phyloP scores from a whole-genome alignment of 805 yeast species.

The Pichia gijzeniarum region DNA sequence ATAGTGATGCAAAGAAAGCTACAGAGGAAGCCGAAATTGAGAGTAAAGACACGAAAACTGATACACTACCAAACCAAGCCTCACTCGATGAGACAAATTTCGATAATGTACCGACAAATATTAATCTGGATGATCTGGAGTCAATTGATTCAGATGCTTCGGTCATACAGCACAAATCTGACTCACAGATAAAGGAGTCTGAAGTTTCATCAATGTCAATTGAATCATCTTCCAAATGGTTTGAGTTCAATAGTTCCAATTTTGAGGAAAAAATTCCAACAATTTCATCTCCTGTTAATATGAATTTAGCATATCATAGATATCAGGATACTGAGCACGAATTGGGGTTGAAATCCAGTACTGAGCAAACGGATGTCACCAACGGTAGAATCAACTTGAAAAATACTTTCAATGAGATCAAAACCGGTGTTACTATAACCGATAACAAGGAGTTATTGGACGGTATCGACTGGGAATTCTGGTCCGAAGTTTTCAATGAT shows the following conservation, averaged over 20 bases:
- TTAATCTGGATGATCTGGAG: constrained; percentile 9
- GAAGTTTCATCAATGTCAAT: too few relatives aligned
- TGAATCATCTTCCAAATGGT: too few relatives aligned
- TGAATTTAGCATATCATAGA: constrained; percentile 56
- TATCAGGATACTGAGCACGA: constrained; percentile 49
- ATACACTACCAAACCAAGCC: too few relatives aligned
- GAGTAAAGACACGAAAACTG: too few relatives aligned
- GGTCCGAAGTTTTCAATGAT: constrained; percentile 78
- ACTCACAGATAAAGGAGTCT: too few relatives aligned
- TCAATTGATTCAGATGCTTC: constrained; percentile 12
- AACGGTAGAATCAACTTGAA: constrained; percentile 42
- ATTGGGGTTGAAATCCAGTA: constrained; percentile 41
- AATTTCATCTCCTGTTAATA: constrained; percentile 32
- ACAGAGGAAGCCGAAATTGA: too few relatives aligned
- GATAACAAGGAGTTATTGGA: constrained; percentile 27
- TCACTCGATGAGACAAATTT: too few relatives aligned
- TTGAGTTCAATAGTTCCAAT: constrained; percentile 21
- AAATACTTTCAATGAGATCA: constrained; percentile 41
- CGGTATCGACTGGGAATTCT: constrained; percentile 74
- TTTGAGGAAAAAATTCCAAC: constrained; percentile 11
- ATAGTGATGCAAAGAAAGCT: too few relatives aligned
- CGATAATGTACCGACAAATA: background rate
- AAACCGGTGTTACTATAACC: constrained; percentile 38
- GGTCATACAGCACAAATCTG: constrained; percentile 13
- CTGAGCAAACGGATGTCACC: constrained; percentile 45